Conservation (phyloP, 177 flowering plant species). For the Telopea speciosissima region DNA sequence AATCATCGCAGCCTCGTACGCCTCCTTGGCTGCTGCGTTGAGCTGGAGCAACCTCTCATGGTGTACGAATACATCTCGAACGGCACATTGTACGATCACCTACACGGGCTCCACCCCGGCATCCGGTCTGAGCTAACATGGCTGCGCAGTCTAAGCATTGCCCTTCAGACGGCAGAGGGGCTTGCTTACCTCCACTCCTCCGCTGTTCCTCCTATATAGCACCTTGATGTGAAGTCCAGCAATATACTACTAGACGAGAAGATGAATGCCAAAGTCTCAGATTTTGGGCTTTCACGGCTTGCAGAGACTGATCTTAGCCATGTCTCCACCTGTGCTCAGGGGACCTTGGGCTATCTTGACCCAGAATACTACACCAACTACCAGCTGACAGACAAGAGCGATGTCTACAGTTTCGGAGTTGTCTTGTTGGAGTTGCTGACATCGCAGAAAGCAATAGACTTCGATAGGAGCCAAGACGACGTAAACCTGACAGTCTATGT, state of each 20-base stretch:
- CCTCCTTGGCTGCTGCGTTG: conserved; percentile 73
- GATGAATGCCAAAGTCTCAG: conserved; percentile 54
- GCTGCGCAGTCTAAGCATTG: conserved; percentile 38
- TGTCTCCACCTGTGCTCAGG: conserved; percentile 70
- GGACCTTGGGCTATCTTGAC: conserved; percentile 64
- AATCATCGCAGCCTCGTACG: conserved; percentile 57
- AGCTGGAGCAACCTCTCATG: conserved; percentile 54
- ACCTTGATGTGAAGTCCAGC: conserved; percentile 66
- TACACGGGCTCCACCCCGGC: conserved; percentile 23
- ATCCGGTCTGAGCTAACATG: conserved; percentile 20
- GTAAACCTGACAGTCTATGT: conserved; percentile 46
- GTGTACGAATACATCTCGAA: conserved; percentile 64
- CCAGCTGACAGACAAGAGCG: conserved; percentile 68
- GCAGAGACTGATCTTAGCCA: conserved; percentile 53
- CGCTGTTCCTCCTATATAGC: conserved; percentile 60
- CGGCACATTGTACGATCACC: conserved; percentile 49
- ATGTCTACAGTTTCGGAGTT: conserved; percentile 65
- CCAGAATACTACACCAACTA: conserved; percentile 60
- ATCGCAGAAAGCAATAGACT: conserved; percentile 50
- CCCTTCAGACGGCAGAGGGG: conserved; percentile 56
- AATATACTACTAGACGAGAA: conserved; percentile 61
- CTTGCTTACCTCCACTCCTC: conserved; percentile 69
- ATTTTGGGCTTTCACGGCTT: conserved; percentile 60
- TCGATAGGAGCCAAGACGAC: conserved; percentile 37
- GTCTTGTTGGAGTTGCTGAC: conserved; percentile 57